Evolutionary conservation across 176 grass and related monocot genomes (phyloP), one percentile per base, ranked within the genome.

Genomic region (Alopecurus myosuroides): DNA sequence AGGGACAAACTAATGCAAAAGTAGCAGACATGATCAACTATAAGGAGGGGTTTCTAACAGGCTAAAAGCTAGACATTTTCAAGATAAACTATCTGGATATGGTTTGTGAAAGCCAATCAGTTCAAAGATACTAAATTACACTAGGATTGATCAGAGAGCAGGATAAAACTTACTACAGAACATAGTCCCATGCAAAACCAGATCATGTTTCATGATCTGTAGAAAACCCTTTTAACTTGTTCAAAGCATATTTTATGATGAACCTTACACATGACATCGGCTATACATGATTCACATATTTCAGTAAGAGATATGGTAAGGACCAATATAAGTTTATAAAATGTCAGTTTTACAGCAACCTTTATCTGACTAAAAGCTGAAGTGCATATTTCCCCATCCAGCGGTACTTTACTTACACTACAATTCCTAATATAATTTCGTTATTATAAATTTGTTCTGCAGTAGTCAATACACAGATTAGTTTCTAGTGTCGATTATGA

Each of bases 391-490:
- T 58, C 3, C 48, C 23, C n/a, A 58, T 73, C 55, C 87, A 76
- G 69, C 46, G 30, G 77, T 60, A 77, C 3, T 65, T 48, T 26
- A 35, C 28, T 26, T 48, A 84, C 77, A 75, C 70, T 42, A 23
- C 42, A 86, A 18, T 81, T 40, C 15, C 22, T 22, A 31, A 74
- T 46, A 7, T 81, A 41, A 41, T 18, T 64, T n/a, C n/a, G 30
- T 62, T 20, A 58, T 45, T 55, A 60, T 3, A 3, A 25, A 45
- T 19, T 76, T 80, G 4, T 29, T 67, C 25, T 48, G 11, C 42
- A 69, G 49, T 37, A 76, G n/a, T n/a, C n/a, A n/a, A n/a, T n/a
- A 63, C 40, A 79, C 7, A 79, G n/a, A n/a, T n/a, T n/a, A 61
- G 30, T 48, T 84, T 31, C 17, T n/a, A 62, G 23, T 41, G 12